phyloP scores from a whole-genome alignment of 2,329 filamentous ascomycete species.

The Pseudogymnoascus sp. region DNA sequence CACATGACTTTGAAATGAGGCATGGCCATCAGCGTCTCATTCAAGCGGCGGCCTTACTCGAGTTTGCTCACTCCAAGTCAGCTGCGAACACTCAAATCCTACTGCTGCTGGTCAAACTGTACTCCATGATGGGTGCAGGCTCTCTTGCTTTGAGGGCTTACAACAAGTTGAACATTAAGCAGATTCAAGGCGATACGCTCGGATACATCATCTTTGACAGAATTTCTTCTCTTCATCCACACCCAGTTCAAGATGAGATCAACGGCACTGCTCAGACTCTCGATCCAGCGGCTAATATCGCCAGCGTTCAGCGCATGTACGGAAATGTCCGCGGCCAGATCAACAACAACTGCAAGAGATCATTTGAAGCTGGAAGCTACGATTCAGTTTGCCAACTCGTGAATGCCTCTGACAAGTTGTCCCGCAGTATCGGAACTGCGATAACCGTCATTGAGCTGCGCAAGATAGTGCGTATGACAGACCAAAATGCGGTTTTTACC shows the following conservation, averaged over 20 bases:
- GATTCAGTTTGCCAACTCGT: conserved; percentile 28
- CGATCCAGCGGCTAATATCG: conserved; percentile 22
- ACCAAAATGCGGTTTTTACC: conserved; percentile 15
- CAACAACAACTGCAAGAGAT: conserved; percentile 25
- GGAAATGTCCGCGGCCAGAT: conserved; percentile 21
- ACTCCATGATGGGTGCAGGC: conserved; percentile 31
- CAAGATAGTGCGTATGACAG: conserved; percentile 24
- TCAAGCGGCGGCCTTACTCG: conserved; percentile 27
- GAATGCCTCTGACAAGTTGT: conserved; percentile 24
- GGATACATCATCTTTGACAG: conserved; percentile 33
- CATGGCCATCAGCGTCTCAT: conserved; percentile 20
- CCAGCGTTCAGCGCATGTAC: conserved; percentile 26
- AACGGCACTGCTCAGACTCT: conserved; percentile 15
- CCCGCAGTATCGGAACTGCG: conserved; percentile 20
- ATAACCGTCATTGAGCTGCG: conserved; percentile 25
- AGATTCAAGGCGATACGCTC: conserved; percentile 35
- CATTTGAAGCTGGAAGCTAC: conserved; percentile 28
- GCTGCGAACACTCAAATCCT: conserved; percentile 34
- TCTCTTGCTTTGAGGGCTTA: conserved; percentile 32
- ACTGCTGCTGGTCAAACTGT: conserved; percentile 32
- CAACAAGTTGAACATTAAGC: conserved; percentile 32
- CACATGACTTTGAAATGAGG: conserved; percentile 12
- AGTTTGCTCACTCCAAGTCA: conserved; percentile 28
- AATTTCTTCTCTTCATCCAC: conserved; percentile 34
- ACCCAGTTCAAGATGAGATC: conserved; percentile 16